phyloP scores from a whole-genome alignment of 176 grass and related monocot genomes.

The Miscanthus lutarioriparius region DNA sequence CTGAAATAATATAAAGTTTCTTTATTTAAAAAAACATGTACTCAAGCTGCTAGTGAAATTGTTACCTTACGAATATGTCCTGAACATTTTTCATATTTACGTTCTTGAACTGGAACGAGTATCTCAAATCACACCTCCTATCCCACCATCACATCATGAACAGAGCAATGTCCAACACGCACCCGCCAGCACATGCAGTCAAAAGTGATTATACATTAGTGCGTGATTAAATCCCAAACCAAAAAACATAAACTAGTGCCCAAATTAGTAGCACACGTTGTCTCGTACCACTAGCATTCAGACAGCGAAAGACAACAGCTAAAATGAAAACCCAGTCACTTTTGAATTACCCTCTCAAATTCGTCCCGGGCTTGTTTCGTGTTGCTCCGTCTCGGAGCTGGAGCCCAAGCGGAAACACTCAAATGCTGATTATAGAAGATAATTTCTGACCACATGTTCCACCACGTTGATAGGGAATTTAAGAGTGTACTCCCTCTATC shows the following conservation, averaged over 20 bases:
- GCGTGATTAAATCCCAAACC: slow-evolving; percentile 13
- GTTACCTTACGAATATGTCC: not conserved
- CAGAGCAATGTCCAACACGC: not conserved
- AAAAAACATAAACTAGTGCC: not conserved
- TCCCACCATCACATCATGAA: not conserved
- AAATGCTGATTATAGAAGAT: not conserved
- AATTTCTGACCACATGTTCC: not conserved
- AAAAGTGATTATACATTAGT: slow-evolving; percentile 1
- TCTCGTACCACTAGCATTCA: not conserved
- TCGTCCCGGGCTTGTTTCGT: not conserved
- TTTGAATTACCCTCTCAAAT: not conserved
- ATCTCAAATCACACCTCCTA: no score
- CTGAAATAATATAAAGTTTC: no score
- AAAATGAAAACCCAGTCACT: not conserved
- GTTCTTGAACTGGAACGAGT: not conserved
- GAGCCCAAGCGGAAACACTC: no score
- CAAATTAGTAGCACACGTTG: not conserved
- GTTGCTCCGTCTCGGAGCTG: not conserved
- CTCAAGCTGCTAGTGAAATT: not conserved
- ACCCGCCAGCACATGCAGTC: not conserved
- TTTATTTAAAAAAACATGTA: not conserved
- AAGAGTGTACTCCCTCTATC: no score
- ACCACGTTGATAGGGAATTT: not conserved
- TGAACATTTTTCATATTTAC: not conserved
- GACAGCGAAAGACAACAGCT: not conserved